Conservation (phyloP, 768 basidiomycete species). For the Melanogaster broomeanus region DNA sequence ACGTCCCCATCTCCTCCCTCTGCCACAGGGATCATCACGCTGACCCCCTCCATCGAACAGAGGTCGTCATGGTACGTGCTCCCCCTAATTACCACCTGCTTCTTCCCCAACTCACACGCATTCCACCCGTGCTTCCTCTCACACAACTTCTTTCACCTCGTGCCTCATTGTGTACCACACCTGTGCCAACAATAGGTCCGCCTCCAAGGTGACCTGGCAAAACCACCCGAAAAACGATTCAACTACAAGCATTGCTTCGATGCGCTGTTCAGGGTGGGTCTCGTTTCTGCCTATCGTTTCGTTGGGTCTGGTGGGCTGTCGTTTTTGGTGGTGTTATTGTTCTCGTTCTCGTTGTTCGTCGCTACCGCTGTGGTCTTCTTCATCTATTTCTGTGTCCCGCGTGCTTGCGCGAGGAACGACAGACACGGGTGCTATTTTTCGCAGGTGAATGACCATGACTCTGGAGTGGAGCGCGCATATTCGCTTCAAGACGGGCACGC, state of each 20-base stretch:
- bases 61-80: constrained; percentile 66
- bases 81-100: background rate
- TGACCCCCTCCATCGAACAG: constrained; percentile 32
- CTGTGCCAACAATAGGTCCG: constrained; percentile 49
- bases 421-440: too few species aligned
- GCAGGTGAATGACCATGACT: too few species aligned
- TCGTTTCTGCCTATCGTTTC: too few species aligned
- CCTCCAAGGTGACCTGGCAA: constrained; percentile 89
- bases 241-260: constrained; percentile 91
- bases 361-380: background rate
- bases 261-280: constrained; percentile 78
- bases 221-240: constrained; percentile 83
- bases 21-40: background rate
- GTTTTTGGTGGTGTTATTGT: background rate
- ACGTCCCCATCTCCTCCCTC: constrained; percentile 14
- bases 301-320: too few species aligned
- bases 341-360: background rate
- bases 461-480: too few species aligned
- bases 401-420: too few species aligned
- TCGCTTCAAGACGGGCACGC: too few species aligned
- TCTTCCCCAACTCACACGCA: constrained; percentile 16
- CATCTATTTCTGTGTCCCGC: too few species aligned
- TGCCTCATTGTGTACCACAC: background rate
- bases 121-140: background rate
- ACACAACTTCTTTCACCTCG: background rate